Evolutionary conservation across 495 filamentous ascomycete genomes (phyloP).

Genomic region (Mytilinidion resinicola): DNA sequence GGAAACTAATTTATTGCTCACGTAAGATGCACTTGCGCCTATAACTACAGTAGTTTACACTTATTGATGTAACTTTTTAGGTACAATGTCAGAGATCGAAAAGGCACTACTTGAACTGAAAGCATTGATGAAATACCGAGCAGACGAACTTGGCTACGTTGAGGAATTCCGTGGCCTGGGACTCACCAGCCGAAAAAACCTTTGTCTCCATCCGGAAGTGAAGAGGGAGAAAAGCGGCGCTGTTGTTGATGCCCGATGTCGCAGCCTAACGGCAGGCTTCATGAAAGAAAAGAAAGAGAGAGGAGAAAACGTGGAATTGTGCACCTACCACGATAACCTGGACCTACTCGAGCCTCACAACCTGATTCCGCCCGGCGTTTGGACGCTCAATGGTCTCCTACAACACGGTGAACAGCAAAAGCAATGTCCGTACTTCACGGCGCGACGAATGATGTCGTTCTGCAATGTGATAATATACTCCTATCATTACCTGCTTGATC

Average conservation of each 20-base stretch:
- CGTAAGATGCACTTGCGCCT: no score
- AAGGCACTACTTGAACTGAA: conserved; percentile 92
- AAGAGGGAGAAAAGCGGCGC: conserved; percentile 91
- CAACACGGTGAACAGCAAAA: conserved; percentile 90
- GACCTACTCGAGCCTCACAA: conserved; percentile 92
- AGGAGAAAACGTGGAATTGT: conserved; percentile 89
- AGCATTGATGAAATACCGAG: conserved; percentile 86
- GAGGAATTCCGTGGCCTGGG: conserved; percentile 93
- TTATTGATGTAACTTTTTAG: no score
- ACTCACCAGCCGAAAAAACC: conserved; percentile 91
- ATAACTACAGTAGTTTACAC: no score
- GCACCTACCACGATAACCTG: conserved; percentile 94
- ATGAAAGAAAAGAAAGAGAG: conserved; percentile 93
- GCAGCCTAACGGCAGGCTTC: conserved; percentile 93
- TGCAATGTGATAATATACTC: conserved; percentile 99
- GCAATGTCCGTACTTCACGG: conserved; percentile 96
- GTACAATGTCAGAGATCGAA: conserved; percentile 93
- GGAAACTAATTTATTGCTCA: conserved; percentile 98
- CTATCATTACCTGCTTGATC: conserved; percentile 96
- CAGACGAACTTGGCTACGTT: conserved; percentile 73
- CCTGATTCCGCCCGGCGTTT: conserved; percentile 86
- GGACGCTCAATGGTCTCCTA: conserved; percentile 81
- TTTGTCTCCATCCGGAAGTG: conserved; percentile 92
- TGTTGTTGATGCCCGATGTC: conserved; percentile 88
- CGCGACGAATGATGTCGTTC: conserved; percentile 94